Percentiles rank a stretch among this genome's conserved stretches.
Evolutionary conservation across 345 rosid genomes (phyloP).

Genomic region (Carallia brachiata): DNA sequence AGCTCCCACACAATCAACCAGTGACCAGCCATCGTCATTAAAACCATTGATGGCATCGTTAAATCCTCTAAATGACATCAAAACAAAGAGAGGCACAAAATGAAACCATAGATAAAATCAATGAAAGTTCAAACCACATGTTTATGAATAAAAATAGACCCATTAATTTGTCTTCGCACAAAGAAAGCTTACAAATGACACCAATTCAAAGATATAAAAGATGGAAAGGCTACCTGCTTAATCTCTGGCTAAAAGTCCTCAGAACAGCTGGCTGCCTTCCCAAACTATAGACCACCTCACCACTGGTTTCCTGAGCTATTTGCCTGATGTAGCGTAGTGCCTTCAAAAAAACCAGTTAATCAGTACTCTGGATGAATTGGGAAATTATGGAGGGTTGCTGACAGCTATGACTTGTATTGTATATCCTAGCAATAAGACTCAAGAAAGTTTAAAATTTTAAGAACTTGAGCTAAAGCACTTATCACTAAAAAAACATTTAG

Average conservation of each 20-base stretch:
- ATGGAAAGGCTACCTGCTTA: slow-evolving; percentile 62
- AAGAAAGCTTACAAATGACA: neutral
- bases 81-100: neutral
- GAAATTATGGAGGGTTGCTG: neutral
- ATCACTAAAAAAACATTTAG: too few relatives aligned
- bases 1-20: slow-evolving; percentile 74
- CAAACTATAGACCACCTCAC: slow-evolving; percentile 89
- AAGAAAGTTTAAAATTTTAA: too few relatives aligned
- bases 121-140: neutral
- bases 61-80: slow-evolving; percentile 61
- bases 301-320: slow-evolving; percentile 92
- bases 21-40: slow-evolving; percentile 96
- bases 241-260: slow-evolving; percentile 89
- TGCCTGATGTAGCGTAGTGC: slow-evolving; percentile 81
- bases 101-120: neutral
- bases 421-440: too few relatives aligned
- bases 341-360: slow-evolving; percentile 40
- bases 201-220: neutral
- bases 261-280: slow-evolving; percentile 97
- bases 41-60: slow-evolving; percentile 94
- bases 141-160: neutral
- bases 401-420: too few relatives aligned
- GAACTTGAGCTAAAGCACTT: too few relatives aligned
- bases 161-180: neutral
- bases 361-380: neutral